Evolutionary conservation across 371 early-diverging fungal genomes (phyloP).

Genomic region (Rhizomucor miehei): DNA sequence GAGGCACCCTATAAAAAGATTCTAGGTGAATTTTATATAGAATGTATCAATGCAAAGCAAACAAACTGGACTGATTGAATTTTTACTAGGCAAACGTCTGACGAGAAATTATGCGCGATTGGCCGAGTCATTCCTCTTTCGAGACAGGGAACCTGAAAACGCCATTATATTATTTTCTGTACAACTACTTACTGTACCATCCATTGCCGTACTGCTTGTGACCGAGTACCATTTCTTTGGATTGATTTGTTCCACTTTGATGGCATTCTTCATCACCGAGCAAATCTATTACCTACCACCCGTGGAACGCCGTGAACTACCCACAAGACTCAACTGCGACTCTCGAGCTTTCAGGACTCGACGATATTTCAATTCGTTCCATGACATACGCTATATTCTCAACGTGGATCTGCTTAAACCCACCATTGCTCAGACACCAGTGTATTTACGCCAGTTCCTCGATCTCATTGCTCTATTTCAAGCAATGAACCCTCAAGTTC

Average conservation of each 20-base stretch:
- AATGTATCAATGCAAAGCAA: not conserved
- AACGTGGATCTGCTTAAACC: constrained; percentile 59
- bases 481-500: constrained; percentile 88
- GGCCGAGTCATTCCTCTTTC: constrained; percentile 69
- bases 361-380: constrained; percentile 84
- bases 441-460: constrained; percentile 73
- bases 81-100: constrained; percentile 48
- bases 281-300: constrained; percentile 33
- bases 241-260: constrained; percentile 63
- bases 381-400: constrained; percentile 81
- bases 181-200: constrained; percentile 91
- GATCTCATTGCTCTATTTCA: constrained; percentile 83
- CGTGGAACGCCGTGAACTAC: constrained; percentile 35
- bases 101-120: constrained; percentile 77
- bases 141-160: constrained; percentile 86
- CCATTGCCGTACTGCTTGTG: constrained; percentile 78
- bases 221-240: constrained; percentile 75
- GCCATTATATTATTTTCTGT: constrained; percentile 89
- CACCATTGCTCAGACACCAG: constrained; percentile 51
- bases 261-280: constrained; percentile 66
- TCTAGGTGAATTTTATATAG: constrained; percentile 50
- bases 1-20: constrained; percentile 75
- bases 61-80: not conserved
- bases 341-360: constrained; percentile 75
- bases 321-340: constrained; percentile 72